These are phyloP conservation scores for Postia placenta DNA, from an alignment of 768 basidiomycete genomes.

Conservation along the genomic window DNA sequence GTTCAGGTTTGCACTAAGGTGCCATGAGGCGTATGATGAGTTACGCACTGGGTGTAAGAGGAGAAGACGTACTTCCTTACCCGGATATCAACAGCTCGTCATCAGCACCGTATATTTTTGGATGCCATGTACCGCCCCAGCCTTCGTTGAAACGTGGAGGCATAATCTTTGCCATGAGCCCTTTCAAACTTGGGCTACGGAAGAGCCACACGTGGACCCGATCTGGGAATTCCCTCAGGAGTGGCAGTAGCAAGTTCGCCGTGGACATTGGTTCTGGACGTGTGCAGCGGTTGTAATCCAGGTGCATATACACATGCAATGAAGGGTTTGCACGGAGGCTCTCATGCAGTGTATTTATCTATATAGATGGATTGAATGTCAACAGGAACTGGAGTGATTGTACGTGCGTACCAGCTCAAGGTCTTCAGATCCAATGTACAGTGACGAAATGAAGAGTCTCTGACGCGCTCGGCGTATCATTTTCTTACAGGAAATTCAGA, in stretches of 20 bases:
- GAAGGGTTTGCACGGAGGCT: conserved; percentile 53
- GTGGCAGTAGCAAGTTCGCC: conserved; percentile 60
- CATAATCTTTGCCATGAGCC: conserved; percentile 66
- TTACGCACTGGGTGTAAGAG: conserved; percentile 1
- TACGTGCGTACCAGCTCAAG: conserved; percentile 61
- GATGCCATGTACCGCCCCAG: conserved; percentile 94
- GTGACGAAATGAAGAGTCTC: conserved; percentile 83
- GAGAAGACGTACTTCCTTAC: conserved; percentile 42
- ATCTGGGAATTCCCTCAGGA: conserved; percentile 64
- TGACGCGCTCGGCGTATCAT: conserved; percentile 72
- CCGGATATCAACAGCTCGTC: conserved; percentile 91
- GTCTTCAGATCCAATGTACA: conserved; percentile 84
- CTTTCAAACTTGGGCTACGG: conserved; percentile 78
- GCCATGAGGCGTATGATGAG: background rate
- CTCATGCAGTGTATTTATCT: conserved; percentile 66
- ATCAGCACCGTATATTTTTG: conserved; percentile 92
- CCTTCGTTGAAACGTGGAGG: conserved; percentile 96
- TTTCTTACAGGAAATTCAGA: conserved; percentile 35
- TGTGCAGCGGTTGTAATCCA: conserved; percentile 79
- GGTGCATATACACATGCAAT: conserved; percentile 63
- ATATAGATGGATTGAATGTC: background rate
- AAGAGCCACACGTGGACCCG: conserved; percentile 79
- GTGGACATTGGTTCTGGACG: conserved; percentile 69
- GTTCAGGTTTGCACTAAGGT: conserved; percentile 82
- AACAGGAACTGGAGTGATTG: background rate